Percentiles rank a stretch among this genome's conserved stretches.
phyloP scores from a whole-genome alignment of 805 yeast genomes.

The Candida nemodendra region DNA sequence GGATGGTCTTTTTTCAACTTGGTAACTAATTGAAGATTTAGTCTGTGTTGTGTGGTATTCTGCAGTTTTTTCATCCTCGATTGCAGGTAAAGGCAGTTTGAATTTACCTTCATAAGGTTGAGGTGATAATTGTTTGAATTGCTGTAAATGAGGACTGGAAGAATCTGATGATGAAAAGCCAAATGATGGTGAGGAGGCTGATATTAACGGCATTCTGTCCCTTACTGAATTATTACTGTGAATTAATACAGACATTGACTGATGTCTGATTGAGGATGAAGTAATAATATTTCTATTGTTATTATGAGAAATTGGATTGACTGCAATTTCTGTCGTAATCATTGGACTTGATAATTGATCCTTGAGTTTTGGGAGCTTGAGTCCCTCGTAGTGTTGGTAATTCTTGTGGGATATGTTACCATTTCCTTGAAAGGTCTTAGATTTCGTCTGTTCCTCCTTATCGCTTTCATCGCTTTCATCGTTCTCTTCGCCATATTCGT shows the following conservation, averaged over 20 bases:
- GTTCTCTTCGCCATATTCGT: constrained; percentile 5
- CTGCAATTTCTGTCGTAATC: constrained; percentile 15
- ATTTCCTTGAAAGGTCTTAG: background rate
- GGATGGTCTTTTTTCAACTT: background rate
- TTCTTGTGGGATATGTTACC: background rate
- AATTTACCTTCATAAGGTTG: constrained; percentile 11
- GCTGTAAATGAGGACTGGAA: background rate
- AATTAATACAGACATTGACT: constrained; percentile 5
- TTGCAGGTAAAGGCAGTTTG: constrained; percentile 29
- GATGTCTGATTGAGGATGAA: constrained; percentile 8
- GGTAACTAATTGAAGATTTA: background rate
- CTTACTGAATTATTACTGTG: background rate
- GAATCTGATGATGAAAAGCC: constrained; percentile 1
- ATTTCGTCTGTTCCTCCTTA: constrained; percentile 5
- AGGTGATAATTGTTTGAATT: background rate
- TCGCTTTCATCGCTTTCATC: constrained; percentile 6
- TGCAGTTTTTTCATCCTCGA: constrained; percentile 16
- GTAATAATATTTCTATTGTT: background rate
- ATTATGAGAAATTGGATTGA: constrained; percentile 1
- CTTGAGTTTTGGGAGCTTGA: constrained; percentile 3
- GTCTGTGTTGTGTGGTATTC: constrained; percentile 2
- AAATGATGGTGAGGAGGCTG: constrained; percentile 3
- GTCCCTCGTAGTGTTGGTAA: background rate
- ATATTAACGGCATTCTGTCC: background rate
- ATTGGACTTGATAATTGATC: constrained; percentile 22